These are phyloP conservation scores for Pelargonium citronellum DNA, from an alignment of 441 rosid species.

Conservation along the genomic window DNA sequence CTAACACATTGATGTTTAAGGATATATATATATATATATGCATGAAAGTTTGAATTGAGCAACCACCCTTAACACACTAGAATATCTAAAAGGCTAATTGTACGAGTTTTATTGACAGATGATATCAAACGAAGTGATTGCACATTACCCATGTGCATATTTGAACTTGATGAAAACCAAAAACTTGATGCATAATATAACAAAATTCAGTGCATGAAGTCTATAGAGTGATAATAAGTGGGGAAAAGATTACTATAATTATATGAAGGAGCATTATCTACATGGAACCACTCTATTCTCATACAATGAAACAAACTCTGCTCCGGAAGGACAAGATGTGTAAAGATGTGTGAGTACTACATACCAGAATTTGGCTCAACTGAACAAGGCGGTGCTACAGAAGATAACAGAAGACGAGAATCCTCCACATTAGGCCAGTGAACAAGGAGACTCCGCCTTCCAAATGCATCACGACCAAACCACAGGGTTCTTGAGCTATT, in stretches of 20 bases:
- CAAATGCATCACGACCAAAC: conserved; percentile 89
- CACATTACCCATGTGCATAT: neutral
- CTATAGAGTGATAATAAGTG: no score
- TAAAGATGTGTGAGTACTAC: conserved; percentile 4
- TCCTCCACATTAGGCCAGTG: conserved; percentile 72
- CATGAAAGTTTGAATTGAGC: neutral
- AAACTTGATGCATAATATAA: neutral
- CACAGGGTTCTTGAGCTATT: conserved; percentile 67
- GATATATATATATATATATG: neutral
- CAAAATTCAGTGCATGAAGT: no score
- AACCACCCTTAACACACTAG: neutral
- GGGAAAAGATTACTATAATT: no score
- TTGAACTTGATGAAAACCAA: conserved; percentile 14
- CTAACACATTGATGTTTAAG: neutral
- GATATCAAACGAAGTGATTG: neutral
- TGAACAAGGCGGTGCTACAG: conserved; percentile 58
- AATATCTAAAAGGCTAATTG: neutral
- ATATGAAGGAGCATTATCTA: no score
- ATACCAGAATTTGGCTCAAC: conserved; percentile 44
- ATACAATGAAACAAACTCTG: no score
- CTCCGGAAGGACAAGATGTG: no score
- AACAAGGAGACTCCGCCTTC: conserved; percentile 81
- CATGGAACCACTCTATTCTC: no score
- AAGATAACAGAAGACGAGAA: conserved; percentile 56
- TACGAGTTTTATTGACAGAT: neutral